Base-by-base conservation (phyloP, 345 rosid genomes). In the Erysimum cheiranthoides region DNA sequence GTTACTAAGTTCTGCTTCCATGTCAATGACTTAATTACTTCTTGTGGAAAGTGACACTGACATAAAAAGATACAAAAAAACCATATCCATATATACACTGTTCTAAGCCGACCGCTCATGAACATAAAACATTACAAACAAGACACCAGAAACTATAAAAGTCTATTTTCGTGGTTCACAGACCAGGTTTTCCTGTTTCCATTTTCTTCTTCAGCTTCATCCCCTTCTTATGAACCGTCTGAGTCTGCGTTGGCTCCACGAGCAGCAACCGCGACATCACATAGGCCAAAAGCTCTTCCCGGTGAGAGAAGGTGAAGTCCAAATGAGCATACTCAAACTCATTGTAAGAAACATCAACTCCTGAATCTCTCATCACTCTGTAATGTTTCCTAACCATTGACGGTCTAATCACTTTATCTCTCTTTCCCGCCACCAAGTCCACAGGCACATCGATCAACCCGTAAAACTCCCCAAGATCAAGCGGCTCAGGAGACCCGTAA, bases 231-330 rank as follows among this genome's bases (percentile, higher is more conserved):
- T 54, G 67, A 59, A 59, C 61, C 13, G 32, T 35, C 12, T 3
- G 79, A 5, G 50, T 49, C 28, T 63, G 84, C 1, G 77, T 7
- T 7, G 93, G 90, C 51, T 79, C 84, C 28, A 87, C 91, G 0
- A 86, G 88, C 79, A 90, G 78, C 85, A 95, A 57, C 17, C 91
- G 85, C 0, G 99, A 89, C 96, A 89, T 83, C 31, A 95, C 96
- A 10, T 88, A 92, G 1, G 96, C 87, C 66, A 95, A 59, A 72
- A 95, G 83, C 70, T 95, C 99, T 79, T 95, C 98, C 0, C 81
- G 92, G 78, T 95, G 96, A 31, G 97, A 86, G 69, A 92, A 92
- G 17, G 91, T 95, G 81, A 95, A 95, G 83, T 95, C 99, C 80
- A 90, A 73, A 85, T 89, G 97, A 11, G 91, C 99, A 70, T 90